Base-by-base conservation (phyloP, 1,284 basidiomycete species). In the Amylostereum areolatum region DNA sequence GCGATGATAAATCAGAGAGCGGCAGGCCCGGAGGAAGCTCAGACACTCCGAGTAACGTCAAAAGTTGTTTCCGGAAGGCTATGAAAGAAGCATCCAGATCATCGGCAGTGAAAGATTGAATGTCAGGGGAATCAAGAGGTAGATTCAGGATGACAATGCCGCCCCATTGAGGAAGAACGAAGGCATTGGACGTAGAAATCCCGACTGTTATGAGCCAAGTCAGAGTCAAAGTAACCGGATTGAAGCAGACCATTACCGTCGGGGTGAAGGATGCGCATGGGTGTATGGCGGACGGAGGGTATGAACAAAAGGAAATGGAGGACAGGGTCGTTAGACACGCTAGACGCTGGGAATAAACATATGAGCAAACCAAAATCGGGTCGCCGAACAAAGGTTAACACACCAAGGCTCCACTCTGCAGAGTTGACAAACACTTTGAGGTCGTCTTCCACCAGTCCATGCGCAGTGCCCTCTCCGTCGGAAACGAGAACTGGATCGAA, bases 151-250 rank as follows among this genome's bases (percentile, higher is more conserved):
- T 77, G 48, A 89, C 79, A 43, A 99, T 89, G 11, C 92, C 88
- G 37, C 97, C 96, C 86, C 92, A 97, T 67, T 98, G 96, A 0
- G 97, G 96, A 1, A 97, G 75, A 27, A 97, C 77, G 74, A 98
- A 99, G 7, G 88, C 81, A 46, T 71, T 78, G 3, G 78, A 81
- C 27, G 64, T 62, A 18, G 74, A 75, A 2, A 67, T 66, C 7
- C 54, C 59, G 33, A 69, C 79, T 82, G 59, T 51, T 49, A n/a
- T 49, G 57, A 53, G 33, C 18, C 8, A 29, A 43, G 36, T 43
- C 44, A n/a, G 31, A 27, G n/a, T 18, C 18, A 42, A 24, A 18
- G 12, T 3, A 36, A 29, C 7, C 30, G 18, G 18, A 34, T 11
- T 3, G 24, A 42, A 36, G 10, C 41, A 25, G 9, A 32, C 41